These are phyloP conservation scores for Fusarium fracticaudum DNA, from an alignment of 2,329 filamentous ascomycete genomes.

Conservation along the genomic window DNA sequence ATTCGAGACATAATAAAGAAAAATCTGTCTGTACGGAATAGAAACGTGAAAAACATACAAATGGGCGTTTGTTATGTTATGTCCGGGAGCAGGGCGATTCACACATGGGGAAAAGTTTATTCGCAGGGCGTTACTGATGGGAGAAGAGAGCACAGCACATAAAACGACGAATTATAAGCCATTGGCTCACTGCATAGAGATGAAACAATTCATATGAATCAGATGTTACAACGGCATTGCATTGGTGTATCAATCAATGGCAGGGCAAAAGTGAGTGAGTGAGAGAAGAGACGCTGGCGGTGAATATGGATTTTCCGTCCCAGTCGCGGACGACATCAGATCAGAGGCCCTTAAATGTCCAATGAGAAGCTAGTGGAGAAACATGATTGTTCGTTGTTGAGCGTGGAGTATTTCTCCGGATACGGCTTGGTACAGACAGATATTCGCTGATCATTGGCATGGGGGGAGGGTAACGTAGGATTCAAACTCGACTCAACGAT, in stretches of 20 bases:
- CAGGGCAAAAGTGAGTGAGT: background rate
- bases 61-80: slow-evolving; percentile 10
- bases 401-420: slow-evolving; percentile 30
- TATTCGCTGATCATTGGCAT: background rate
- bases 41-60: slow-evolving; percentile 17
- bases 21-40: background rate
- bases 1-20: background rate
- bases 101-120: slow-evolving; percentile 18
- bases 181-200: slow-evolving; percentile 11
- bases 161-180: slow-evolving; percentile 1
- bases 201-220: background rate
- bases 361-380: slow-evolving; percentile 33
- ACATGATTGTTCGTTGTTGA: background rate
- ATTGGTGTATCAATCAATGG: slow-evolving; percentile 2
- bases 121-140: background rate
- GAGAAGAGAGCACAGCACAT: background rate
- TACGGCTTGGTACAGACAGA: slow-evolving; percentile 27
- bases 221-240: background rate
- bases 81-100: slow-evolving; percentile 12
- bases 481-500: background rate
- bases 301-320: slow-evolving; percentile 23
- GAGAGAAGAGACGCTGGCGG: slow-evolving; percentile 14
- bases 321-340: background rate
- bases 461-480: background rate
- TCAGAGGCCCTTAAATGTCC: slow-evolving; percentile 22